Evolutionary conservation across 805 yeast species (phyloP), one percentile per base, ranked within the genome.

Genomic region (Lipomyces kockii): DNA sequence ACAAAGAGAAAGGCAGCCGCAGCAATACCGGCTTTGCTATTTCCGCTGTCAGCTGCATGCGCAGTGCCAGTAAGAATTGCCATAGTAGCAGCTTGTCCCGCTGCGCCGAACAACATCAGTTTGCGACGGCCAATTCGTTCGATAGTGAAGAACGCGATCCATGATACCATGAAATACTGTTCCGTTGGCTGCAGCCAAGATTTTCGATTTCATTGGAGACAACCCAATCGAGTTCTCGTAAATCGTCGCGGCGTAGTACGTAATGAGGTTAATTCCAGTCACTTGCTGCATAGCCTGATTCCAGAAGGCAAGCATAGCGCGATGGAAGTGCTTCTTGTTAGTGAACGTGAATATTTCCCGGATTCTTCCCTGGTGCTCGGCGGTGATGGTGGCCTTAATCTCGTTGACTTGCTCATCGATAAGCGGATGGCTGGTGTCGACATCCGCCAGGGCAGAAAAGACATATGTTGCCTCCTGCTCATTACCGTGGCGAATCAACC

Each of bases 401-500:
- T 73, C 75, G 43, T 27, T 32, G 22, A 63, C 67, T 51, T 76
- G 73, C 78, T 82, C 77, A 72, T 80, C 76, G 29, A 76, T 64
- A 29, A 77, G 68, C 27, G 66, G 60, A 78, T 77, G 54, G 78
- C 79, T 56, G 78, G 79, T 39, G 29, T 84, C 83, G 2, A 49
- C 29, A 35, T 58, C 71, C n/a, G 56, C 65, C 8, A 70, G 71
- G 6, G 62, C 61, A 34, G 66, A 35, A 35, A 71, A 53, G 14
- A 71, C 69, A 6, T 27, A 34, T 14, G 22, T 14, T 2, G 97
- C 97, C 55, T 82, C 84, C 63, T 85, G 87, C 37, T 89, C 76
- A 64, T 86, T 80, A 76, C 89, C 89, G 72, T 89, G 87, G 73
- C 87, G 87, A 9, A 93, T 91, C 75, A 85, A 87, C 80, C 85